Base-by-base conservation (phyloP, 345 rosid species). In the Populus pruinosa region DNA sequence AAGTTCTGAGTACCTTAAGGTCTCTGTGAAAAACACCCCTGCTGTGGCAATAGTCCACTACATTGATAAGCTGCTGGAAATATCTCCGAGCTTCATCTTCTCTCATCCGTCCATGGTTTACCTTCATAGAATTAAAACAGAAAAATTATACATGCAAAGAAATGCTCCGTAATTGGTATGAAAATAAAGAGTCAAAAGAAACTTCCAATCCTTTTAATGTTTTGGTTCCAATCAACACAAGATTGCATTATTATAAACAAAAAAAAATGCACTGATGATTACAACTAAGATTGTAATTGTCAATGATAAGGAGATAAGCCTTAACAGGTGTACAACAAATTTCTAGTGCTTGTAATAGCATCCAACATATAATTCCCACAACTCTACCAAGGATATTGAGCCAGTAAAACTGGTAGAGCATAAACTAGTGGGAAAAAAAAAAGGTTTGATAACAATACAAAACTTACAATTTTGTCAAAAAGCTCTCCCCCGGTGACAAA, bases 11-110 rank as follows among this genome's bases (percentile, higher is more conserved):
- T 79, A 95, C 99, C 97, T 96, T 96, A 38, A 96, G 92, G 79
- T 96, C 98, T 86, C 99, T 90, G 75, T 96, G 99, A 84, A 87
- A 96, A 66, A 96, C 99, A 76, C 98, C 99, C 86, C 99, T 87
- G 76, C 98, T 96, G 82, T 96, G 99, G 82, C 99, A 96, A 76
- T 92, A 96, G 82, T 96, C 99, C 71, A 96, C 94, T 44, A 91
- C 92, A 86, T 96, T 89, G 65, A 96, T 87, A 81, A 96, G 99
- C 86, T 96, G 98, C 87, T 96, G 99, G 73, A 96, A 96, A 77
- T 96, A 96, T 81, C 90, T 85, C 39, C 99, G 87, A 4, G 97
- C 98, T 78, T 93, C 95, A 35, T 86, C 89, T 81, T 96, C 99
- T 75, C 89, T 88, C 98, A 96, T 93, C 59, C 98, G 85, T 69